Conservation (phyloP, 257 asterid species). For the Paulownia fortunei region DNA sequence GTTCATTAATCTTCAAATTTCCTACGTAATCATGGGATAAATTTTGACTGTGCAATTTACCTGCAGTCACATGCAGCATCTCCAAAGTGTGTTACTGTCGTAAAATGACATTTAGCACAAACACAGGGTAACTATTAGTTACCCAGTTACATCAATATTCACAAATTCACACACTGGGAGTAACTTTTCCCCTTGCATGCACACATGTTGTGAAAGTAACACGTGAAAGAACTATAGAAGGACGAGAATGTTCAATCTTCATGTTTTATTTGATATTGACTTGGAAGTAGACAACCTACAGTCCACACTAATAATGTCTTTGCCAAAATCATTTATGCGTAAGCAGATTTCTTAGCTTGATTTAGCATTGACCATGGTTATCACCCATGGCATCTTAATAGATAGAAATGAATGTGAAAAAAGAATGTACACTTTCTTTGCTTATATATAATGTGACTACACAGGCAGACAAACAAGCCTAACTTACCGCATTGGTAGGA, state of each 20-base stretch:
- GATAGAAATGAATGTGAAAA: too few relatives aligned
- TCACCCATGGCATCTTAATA: too few relatives aligned
- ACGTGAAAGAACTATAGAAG: background rate
- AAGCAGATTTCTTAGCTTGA: too few relatives aligned
- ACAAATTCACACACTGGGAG: too few relatives aligned
- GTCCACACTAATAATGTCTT: background rate
- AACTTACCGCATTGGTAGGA: constrained; percentile 82
- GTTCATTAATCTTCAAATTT: background rate
- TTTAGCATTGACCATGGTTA: too few relatives aligned
- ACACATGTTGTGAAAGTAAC: background rate
- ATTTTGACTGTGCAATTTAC: background rate
- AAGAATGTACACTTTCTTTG: too few relatives aligned
- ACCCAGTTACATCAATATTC: background rate
- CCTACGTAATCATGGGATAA: background rate
- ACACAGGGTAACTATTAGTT: background rate
- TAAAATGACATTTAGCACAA: background rate
- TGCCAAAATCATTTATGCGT: background rate
- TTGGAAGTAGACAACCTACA: too few relatives aligned
- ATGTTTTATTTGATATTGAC: too few relatives aligned
- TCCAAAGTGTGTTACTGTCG: background rate
- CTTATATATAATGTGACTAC: too few relatives aligned
- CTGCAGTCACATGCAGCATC: background rate
- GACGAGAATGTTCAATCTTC: background rate
- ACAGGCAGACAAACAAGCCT: background rate
- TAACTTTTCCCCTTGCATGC: background rate